phyloP scores from a whole-genome alignment of 2,329 filamentous ascomycete species.

The Pezicula neosporulosa region DNA sequence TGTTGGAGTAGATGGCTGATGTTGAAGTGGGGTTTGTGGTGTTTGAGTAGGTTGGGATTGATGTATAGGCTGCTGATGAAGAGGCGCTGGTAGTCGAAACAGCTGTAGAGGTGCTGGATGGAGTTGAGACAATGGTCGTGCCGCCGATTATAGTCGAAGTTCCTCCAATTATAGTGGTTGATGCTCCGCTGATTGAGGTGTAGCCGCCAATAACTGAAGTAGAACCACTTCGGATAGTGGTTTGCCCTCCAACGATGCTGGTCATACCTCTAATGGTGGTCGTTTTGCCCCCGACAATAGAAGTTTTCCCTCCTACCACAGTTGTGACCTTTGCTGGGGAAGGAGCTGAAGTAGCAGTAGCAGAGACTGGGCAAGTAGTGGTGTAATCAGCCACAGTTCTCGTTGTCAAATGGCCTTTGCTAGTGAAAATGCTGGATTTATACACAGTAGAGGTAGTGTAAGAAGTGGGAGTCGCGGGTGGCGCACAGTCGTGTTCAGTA shows the following conservation, averaged over 20 bases:
- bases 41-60: background rate
- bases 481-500: too few species aligned
- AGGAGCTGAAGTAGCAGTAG: constrained; percentile 1
- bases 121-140: too few species aligned
- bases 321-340: constrained; percentile 6
- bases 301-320: background rate
- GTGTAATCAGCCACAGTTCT: too few species aligned
- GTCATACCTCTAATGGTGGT: background rate
- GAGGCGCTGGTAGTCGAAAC: background rate
- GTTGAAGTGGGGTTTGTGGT: background rate
- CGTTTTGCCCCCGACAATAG: background rate
- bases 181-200: too few species aligned
- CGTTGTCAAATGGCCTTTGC: too few species aligned
- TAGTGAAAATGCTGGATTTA: too few species aligned
- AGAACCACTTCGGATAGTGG: background rate
- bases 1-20: background rate
- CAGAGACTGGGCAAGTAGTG: background rate
- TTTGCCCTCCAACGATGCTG: background rate
- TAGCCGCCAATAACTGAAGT: too few species aligned
- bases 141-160: too few species aligned
- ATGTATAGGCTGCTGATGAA: constrained; percentile 3
- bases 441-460: too few species aligned
- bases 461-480: too few species aligned
- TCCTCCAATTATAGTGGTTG: too few species aligned
- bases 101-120: background rate